A percentile compares a stretch with the other conserved stretches of the same genome.
These are phyloP conservation scores for Colletotrichum navitas DNA, from an alignment of 2,329 filamentous ascomycete genomes.

Conservation along the genomic window DNA sequence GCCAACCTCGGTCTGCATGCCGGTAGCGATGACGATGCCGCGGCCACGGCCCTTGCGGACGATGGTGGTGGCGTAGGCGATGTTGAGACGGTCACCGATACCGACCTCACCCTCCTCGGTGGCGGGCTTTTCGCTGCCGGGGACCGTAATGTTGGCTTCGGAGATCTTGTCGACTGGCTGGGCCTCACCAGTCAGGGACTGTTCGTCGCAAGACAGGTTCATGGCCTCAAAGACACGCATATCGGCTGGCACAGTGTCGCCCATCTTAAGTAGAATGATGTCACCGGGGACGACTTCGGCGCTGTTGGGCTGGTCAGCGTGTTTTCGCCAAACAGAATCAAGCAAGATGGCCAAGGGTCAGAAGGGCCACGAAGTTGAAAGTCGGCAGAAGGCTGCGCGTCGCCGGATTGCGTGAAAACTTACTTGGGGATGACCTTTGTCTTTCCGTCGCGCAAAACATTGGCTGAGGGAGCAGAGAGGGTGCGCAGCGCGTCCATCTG, in stretches of 20 bases:
- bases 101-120: slow-evolving; percentile 65
- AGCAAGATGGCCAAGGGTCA: slow-evolving; percentile 12
- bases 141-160: slow-evolving; percentile 60
- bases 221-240: slow-evolving; percentile 78
- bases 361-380: slow-evolving; percentile 11
- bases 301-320: slow-evolving; percentile 52
- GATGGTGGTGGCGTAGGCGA: slow-evolving; percentile 80
- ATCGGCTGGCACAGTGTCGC: slow-evolving; percentile 82
- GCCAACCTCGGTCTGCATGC: slow-evolving; percentile 79
- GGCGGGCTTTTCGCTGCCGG: slow-evolving; percentile 60
- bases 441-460: slow-evolving; percentile 71
- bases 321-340: slow-evolving; percentile 35
- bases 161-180: slow-evolving; percentile 77
- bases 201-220: slow-evolving; percentile 85
- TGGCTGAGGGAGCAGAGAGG: slow-evolving; percentile 73
- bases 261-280: slow-evolving; percentile 75
- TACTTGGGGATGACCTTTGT: slow-evolving; percentile 70
- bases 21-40: slow-evolving; percentile 79
- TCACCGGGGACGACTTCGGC: slow-evolving; percentile 79
- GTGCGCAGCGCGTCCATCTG: slow-evolving; percentile 74
- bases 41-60: slow-evolving; percentile 80
- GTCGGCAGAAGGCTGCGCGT: background rate
- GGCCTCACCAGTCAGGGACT: slow-evolving; percentile 82
- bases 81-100: slow-evolving; percentile 79
- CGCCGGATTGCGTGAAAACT: slow-evolving; percentile 47